Evolutionary conservation across 306 rosid species (phyloP).

Genomic region (Delonix regia): DNA sequence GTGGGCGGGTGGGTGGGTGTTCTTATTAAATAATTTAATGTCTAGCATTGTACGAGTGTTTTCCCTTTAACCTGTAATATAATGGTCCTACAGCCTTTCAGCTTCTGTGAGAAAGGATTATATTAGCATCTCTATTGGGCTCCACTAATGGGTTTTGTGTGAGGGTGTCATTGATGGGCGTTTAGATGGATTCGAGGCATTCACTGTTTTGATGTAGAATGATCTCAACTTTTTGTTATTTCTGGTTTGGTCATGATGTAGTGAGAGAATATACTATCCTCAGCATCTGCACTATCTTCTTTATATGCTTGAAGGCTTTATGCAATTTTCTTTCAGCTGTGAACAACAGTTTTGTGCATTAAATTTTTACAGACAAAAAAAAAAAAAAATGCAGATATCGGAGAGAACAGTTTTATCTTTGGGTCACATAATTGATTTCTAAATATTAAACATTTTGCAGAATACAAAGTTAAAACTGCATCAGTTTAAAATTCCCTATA

Average conservation of each 20-base stretch:
- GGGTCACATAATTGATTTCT: too few species aligned
- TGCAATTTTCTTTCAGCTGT: not conserved
- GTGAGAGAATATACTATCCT: constrained; percentile 3
- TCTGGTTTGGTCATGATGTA: not conserved
- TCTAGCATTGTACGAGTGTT: not conserved
- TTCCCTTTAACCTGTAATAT: constrained; percentile 6
- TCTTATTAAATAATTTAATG: too few species aligned
- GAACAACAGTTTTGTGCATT: not conserved
- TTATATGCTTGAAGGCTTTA: not conserved
- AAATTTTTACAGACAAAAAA: not conserved
- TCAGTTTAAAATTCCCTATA: not conserved
- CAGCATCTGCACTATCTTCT: not conserved
- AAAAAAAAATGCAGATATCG: not conserved
- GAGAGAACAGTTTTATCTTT: not conserved
- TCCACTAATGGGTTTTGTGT: not conserved
- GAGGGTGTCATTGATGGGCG: not conserved
- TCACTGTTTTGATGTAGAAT: not conserved
- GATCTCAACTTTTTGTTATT: not conserved
- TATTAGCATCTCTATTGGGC: not conserved
- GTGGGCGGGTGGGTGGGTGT: too few species aligned
- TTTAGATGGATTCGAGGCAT: not conserved
- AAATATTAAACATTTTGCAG: too few species aligned
- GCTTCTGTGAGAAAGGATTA: constrained; percentile 5
- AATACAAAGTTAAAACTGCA: not conserved
- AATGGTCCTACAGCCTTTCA: constrained; percentile 18